Base-by-base conservation (phyloP, 257 asterid genomes). In the Primulina eburnea region DNA sequence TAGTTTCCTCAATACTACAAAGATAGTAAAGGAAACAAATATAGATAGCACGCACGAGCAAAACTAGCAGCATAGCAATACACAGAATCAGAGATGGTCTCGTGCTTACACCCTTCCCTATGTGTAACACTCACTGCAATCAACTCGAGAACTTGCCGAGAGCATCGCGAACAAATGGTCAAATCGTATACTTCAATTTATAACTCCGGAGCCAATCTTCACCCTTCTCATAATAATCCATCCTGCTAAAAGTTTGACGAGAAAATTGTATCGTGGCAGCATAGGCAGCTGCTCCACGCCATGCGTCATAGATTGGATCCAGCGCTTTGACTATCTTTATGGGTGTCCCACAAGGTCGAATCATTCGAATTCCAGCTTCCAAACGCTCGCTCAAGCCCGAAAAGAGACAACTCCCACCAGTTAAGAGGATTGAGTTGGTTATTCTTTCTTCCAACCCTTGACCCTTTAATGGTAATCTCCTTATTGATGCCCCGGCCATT, bases 231-330 rank as follows among this genome's bases (percentile, higher is more conserved):
- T 80, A 89, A 73, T 90, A 94, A 84, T 94, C 99, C 92, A 69
- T 79, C 82, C 81, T 79, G 63, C 85, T 89, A 77, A 93, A 87
- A 0, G 96, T 90, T 69, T 86, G 95, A 71, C 77, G 81, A 12
- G 86, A 87, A 74, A 90, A 90, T 24, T 78, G 90, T 78, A 43
- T 30, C 2, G 80, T 75, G 62, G 85, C 71, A 65, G 97, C 97
- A 82, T 82, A 90, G 37, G 77, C 72, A 34, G 99, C 71, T 71
- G 99, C 99, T 55, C 99, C 99, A 18, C 92, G 95, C 99, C 99
- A 94, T 16, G 97, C 97, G 73, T 94, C 97, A 9, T 76, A 82
- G 71, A 88, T 82, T 0, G 95, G 91, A 73, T 94, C 95, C 0
- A 81, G 76, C 11, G 99, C 96, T 74, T 79, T 74, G 65, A 71